Base-by-base conservation (phyloP, 164 flowering plant genomes). In the Dillenia suffruticosa region DNA sequence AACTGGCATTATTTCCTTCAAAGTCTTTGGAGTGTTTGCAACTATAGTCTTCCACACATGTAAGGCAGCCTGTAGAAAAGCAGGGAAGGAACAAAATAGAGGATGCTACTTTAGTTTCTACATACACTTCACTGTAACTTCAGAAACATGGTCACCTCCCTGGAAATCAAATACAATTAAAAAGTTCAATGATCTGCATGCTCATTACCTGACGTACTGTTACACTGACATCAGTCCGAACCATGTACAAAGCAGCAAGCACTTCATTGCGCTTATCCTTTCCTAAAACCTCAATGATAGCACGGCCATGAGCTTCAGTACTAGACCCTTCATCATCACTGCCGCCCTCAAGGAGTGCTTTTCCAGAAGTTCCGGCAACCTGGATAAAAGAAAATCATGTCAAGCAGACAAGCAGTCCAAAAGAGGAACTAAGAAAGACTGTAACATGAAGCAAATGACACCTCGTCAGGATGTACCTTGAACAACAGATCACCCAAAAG, bases 301-400 rank as follows among this genome's bases (percentile, higher is more conserved):
- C 99, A 65, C 99, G 92, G 11, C 99, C 99, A 48, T 95, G 99
- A 50, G 99, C 99, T 70, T 95, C 99, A 67, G 99, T 95, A 68
- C 99, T 95, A 52, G 99, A 71, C 69, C 99, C 99, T 78, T 95
- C 99, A 88, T 95, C 99, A 76, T 95, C 99, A 78, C 99, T 95
- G 16, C 99, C 99, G 70, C 99, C 99, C 77, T 95, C 99, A 65
- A 95, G 96, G 65, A 91, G 79, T 57, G 99, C 97, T 78, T 95
- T 95, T 45, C 99, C 99, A 65, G 99, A 89, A 57, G 99, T 95
- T 63, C 99, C 99, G 72, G 99, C 99, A 78, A 95, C 99, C 99
- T 94, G 75, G 51, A 69, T 43, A 9, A 69, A 55, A 58, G 16
- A 54, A 43, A 46, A 55, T 15, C 9, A 12, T 10, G 19, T 68